These are phyloP conservation scores for Trametes meyenii DNA, from an alignment of 768 basidiomycete genomes.

Conservation along the genomic window DNA sequence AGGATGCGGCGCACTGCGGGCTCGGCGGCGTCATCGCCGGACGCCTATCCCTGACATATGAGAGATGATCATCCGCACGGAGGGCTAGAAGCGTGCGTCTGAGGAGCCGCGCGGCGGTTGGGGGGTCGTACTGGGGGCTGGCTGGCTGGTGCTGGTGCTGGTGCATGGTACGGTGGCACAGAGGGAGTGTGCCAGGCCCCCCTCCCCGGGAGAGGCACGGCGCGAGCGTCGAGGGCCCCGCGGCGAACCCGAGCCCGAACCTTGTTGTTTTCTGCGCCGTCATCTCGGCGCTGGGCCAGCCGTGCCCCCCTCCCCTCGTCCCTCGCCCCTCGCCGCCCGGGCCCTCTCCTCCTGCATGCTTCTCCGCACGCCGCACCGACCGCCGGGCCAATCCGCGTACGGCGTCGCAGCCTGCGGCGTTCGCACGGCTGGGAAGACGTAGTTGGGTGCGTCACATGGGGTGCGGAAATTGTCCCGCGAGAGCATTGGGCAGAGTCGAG, in stretches of 20 bases:
- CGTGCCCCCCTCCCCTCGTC: too few relatives aligned
- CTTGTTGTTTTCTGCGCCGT: too few relatives aligned
- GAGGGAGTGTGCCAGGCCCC: too few relatives aligned
- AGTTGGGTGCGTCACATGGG: conserved; percentile 15
- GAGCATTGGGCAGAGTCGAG: conserved; percentile 8
- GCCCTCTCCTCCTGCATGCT: too few relatives aligned
- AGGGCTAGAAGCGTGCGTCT: conserved; percentile 5
- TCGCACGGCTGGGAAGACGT: conserved; percentile 9
- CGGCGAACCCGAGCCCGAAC: too few relatives aligned
- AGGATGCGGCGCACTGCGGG: not conserved
- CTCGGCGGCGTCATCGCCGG: not conserved
- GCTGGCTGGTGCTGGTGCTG: not conserved
- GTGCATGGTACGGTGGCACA: too few relatives aligned
- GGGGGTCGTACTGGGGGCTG: not conserved
- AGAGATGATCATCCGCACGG: conserved; percentile 13
- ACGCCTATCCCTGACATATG: conserved; percentile 9
- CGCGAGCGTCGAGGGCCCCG: too few relatives aligned
- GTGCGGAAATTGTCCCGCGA: conserved; percentile 20
- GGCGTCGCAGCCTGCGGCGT: not conserved
- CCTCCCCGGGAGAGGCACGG: too few relatives aligned
- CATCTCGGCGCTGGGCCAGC: too few relatives aligned
- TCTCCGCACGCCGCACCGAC: too few relatives aligned
- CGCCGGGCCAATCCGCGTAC: not conserved
- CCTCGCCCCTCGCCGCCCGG: too few relatives aligned
- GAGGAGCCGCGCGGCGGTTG: conserved; percentile 8